Evolutionary conservation across 495 filamentous ascomycete species (phyloP).

Genomic region (Delitschia confertaspora): DNA sequence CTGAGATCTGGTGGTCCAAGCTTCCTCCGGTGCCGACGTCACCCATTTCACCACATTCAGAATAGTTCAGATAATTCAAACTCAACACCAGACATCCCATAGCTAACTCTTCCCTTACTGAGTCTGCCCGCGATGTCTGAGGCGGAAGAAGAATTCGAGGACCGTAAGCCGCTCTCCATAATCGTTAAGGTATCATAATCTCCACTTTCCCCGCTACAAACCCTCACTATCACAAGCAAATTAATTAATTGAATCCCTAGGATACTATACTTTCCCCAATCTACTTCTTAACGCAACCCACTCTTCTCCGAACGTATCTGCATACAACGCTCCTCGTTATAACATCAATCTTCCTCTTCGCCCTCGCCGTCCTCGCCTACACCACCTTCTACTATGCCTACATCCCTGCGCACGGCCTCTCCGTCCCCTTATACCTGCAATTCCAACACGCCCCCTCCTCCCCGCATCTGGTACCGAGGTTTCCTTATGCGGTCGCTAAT

Average conservation of each 20-base stretch:
- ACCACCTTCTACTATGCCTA: constrained; percentile 71
- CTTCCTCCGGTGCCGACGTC: constrained; percentile 7
- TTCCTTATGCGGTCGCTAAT: constrained; percentile 44
- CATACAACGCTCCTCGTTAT: constrained; percentile 55
- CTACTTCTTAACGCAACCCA: constrained; percentile 51
- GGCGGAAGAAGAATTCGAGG: neutral
- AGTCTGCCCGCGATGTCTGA: constrained; percentile 3
- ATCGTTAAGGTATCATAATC: neutral
- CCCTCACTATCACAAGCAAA: neutral
- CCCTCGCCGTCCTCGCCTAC: constrained; percentile 58
- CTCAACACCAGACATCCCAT: neutral
- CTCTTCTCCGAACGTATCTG: constrained; percentile 63
- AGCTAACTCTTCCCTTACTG: neutral
- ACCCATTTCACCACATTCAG: neutral
- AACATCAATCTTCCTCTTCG: constrained; percentile 51
- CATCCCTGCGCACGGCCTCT: constrained; percentile 61
- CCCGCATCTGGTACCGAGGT: neutral
- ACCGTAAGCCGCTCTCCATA: neutral
- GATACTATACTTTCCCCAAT: constrained; percentile 38
- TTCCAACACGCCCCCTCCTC: constrained; percentile 42
- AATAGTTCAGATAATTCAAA: neutral
- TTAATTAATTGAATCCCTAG: constrained; percentile 22
- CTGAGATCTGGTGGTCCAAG: constrained; percentile 5
- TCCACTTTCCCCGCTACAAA: neutral
- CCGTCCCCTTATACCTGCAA: constrained; percentile 66